Evolutionary conservation across 495 filamentous ascomycete genomes (phyloP), one percentile per base, ranked within the genome.

Genomic region (Trichoderma gamsii): DNA sequence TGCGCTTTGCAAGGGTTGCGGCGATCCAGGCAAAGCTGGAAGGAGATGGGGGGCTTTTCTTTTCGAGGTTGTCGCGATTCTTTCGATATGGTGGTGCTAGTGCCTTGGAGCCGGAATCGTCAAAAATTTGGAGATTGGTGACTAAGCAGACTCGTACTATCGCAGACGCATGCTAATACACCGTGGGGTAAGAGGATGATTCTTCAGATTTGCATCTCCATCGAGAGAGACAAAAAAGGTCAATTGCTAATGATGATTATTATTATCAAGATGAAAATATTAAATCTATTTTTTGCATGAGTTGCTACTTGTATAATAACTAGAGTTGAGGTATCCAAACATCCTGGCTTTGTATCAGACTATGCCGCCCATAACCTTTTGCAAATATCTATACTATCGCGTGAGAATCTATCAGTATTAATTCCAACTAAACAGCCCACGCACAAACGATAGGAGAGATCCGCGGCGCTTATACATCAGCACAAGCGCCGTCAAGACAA

Each of bases 401-500:
- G 8, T 38, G 4, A 52, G 18, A 5, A 2, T 52, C n/a, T 21
- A 23, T 52, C 49, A n/a, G 49, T 23, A 52, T 61, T 32, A 61
- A 4, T 61, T 32, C 56, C 56, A 61, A 27, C 56, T 21, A 21
- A 61, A 61, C 2, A 61, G 56, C 56, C 56, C 25, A 13, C 23
- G 23, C 21, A 61, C 23, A 61, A 61, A 32, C 9, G 56, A 65
- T 16, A 25, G 41, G 18, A 65, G 6, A 41, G 27, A 46, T 32
- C 69, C 65, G 64, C 59, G 66, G 32, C 75, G 70, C 63, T 66
- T 69, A 41, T 71, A 63, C 46, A 66, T 25, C 51, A 75, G 12
- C 0, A 66, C 49, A 0, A 72, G 23, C 4, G 41, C 68, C 18
- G 67, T 70, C 9, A 74, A 71, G 27, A 77, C 44, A 4, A 80